Evolutionary conservation across 305 asterid genomes (phyloP).

Genomic region (Ajuga reptans): DNA sequence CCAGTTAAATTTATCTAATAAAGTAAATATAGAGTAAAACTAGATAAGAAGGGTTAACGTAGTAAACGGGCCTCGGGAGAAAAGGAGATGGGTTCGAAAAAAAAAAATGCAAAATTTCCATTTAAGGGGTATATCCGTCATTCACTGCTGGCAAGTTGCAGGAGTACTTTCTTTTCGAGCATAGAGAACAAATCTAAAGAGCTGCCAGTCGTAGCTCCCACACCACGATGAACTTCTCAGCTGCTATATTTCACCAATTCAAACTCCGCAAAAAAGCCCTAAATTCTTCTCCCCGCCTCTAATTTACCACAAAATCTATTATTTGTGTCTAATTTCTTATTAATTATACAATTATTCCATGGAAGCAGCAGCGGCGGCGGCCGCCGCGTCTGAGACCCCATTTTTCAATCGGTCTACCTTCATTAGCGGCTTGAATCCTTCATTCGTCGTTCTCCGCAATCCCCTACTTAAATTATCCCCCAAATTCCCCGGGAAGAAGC

Average conservation of each 20-base stretch:
- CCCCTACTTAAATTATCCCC: constrained; percentile 29
- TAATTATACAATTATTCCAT: constrained; percentile 29
- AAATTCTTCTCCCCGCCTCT: not conserved
- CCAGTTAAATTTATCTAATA: too few relatives aligned
- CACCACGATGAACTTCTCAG: constrained; percentile 38
- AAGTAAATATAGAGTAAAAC: too few relatives aligned
- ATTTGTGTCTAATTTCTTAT: not conserved
- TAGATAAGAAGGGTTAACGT: too few relatives aligned
- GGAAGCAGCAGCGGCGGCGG: constrained; percentile 47
- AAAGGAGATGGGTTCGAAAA: too few relatives aligned
- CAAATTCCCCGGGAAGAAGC: constrained; percentile 25
- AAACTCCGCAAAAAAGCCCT: constrained; percentile 30
- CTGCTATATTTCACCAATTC: constrained; percentile 39
- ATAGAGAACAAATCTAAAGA: constrained; percentile 19
- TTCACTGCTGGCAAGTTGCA: constrained; percentile 26
- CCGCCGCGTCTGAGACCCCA: constrained; percentile 33
- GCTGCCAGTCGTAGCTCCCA: constrained; percentile 27
- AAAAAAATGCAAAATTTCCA: too few relatives aligned
- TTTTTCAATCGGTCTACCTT: constrained; percentile 30
- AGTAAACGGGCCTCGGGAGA: too few relatives aligned
- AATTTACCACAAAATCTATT: not conserved
- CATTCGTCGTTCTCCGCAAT: constrained; percentile 25
- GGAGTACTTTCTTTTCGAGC: constrained; percentile 10
- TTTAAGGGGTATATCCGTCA: constrained; percentile 31
- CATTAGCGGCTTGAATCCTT: constrained; percentile 23